Evolutionary conservation across 768 basidiomycete species (phyloP).

Genomic region (Termitomyces sp.): DNA sequence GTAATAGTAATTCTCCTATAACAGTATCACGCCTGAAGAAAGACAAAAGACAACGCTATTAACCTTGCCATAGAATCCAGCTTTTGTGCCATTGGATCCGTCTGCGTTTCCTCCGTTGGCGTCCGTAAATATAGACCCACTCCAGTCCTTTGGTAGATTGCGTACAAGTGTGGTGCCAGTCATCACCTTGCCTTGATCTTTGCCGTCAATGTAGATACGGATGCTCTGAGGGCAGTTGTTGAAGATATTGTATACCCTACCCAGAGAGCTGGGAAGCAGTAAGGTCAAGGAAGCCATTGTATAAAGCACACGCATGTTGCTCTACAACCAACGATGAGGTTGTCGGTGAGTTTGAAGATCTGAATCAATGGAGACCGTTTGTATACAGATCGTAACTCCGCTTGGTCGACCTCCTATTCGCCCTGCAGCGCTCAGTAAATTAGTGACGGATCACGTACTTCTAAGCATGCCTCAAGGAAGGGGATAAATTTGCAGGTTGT

Average conservation of each 20-base stretch:
- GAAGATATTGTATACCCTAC: constrained; percentile 11
- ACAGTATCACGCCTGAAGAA: background rate
- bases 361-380: background rate
- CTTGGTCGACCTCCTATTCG: background rate
- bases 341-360: background rate
- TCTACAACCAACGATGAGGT: background rate
- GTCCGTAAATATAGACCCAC: constrained; percentile 21
- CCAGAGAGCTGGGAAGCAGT: background rate
- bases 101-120: constrained; percentile 20
- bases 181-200: constrained; percentile 6
- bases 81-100: constrained; percentile 19
- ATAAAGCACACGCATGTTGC: background rate
- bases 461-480: background rate
- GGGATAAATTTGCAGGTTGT: background rate
- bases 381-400: background rate
- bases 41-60: background rate
- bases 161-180: background rate
- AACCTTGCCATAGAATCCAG: constrained; percentile 22
- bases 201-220: background rate
- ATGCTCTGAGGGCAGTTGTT: background rate
- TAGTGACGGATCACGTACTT: background rate
- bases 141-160: constrained; percentile 14
- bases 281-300: background rate
- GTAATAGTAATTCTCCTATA: constrained; percentile 22
- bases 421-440: background rate